Evolutionary conservation across 2,329 filamentous ascomycete genomes (phyloP), one percentile per base, ranked within the genome.

Genomic region (Clonostachys rosea): DNA sequence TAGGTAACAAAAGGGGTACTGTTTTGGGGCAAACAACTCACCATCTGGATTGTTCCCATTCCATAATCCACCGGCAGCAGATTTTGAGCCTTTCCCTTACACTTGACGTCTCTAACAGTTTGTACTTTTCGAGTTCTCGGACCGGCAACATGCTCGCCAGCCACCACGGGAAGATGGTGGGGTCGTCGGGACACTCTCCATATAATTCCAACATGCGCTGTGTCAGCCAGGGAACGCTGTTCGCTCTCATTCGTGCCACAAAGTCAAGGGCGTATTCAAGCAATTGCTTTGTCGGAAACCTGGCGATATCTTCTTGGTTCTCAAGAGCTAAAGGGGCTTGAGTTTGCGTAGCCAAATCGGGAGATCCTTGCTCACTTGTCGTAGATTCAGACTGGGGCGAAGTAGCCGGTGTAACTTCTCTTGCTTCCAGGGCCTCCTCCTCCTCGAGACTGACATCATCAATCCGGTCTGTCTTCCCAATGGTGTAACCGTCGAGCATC

Each of bases 151-250:
- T 83, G 58, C 83, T 89, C 10, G 87, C 91, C 54, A 96, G 86
- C 91, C 91, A 96, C 77, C 91, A 96, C 0, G 91, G 88, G 54
- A 96, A 94, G 2, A 81, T 64, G 4, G 84, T 84, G 1, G 89
- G 84, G 57, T 95, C 89, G 14, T 79, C 73, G 0, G 90, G 91
- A 17, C 85, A 86, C 49, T 87, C 81, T 12, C 91, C 91, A 54
- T 92, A 94, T 6, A 87, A 83, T 34, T 81, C 70, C 33, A 91
- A 70, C 34, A 91, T 84, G 9, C 85, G 79, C 39, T 83, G 76
- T 47, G 87, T 81, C 30, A 95, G 71, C 90, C 89, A 95, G 0
- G 79, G 78, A 1, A 84, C 86, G 49, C 84, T 87, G 46, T 82
- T 73, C 6, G 75, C 74, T 46, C 81, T 78, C 79, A 90, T 91